phyloP scores from a whole-genome alignment of 805 yeast species.

The Hemisphaericaspora nanyangensis region DNA sequence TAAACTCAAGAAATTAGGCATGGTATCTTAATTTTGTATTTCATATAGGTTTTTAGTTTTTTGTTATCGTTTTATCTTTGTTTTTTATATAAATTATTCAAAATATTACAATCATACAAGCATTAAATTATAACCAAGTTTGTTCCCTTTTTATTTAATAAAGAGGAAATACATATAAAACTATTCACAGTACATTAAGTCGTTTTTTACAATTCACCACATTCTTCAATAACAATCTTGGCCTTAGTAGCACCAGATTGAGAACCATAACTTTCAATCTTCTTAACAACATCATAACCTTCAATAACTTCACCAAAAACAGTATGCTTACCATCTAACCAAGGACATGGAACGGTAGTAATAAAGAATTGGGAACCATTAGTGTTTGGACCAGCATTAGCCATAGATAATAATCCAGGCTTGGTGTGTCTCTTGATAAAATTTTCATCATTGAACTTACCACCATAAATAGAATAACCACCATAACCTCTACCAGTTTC shows the following conservation, averaged over 20 bases:
- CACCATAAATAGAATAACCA: slow-evolving; percentile 57
- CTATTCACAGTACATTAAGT: background rate
- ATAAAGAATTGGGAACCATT: slow-evolving; percentile 97
- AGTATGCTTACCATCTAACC: slow-evolving; percentile 78
- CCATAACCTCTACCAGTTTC: slow-evolving; percentile 45
- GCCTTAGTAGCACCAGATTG: slow-evolving; percentile 44
- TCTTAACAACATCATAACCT: slow-evolving; percentile 82
- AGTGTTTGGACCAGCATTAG: slow-evolving; percentile 97
- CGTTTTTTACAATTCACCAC: slow-evolving; percentile 40
- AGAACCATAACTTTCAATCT: slow-evolving; percentile 65
- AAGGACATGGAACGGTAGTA: slow-evolving; percentile 73
- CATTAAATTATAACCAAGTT: no score
- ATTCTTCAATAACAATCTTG: slow-evolving; percentile 49
- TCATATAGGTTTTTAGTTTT: background rate
- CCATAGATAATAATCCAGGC: slow-evolving; percentile 89
- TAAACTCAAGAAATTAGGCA: background rate
- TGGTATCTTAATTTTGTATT: background rate
- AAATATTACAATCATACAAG: no score
- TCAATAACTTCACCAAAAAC: slow-evolving; percentile 80
- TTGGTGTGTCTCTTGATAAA: slow-evolving; percentile 67
- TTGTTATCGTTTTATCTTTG: background rate
- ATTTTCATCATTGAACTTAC: slow-evolving; percentile 75
- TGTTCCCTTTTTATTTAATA: background rate
- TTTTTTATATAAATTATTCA: no score
- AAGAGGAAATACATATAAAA: background rate